Percentiles rank a stretch among this genome's conserved stretches.
These are phyloP conservation scores for Backusella tarrabulga DNA, from an alignment of 192 early-diverging fungal species.

Conservation along the genomic window DNA sequence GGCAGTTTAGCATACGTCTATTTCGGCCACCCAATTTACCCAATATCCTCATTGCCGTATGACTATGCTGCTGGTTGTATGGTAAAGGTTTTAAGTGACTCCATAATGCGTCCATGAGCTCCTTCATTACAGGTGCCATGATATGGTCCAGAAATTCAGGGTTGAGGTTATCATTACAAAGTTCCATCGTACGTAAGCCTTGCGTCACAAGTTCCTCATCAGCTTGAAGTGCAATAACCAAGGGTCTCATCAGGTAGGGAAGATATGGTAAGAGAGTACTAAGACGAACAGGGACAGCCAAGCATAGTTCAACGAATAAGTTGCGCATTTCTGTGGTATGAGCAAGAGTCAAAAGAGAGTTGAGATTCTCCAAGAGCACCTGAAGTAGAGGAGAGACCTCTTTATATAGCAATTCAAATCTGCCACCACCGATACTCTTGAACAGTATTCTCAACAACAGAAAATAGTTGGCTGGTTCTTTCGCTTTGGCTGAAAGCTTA, in stretches of 20 bases:
- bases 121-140: conserved; percentile 88
- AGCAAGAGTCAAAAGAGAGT: conserved; percentile 73
- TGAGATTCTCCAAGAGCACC: conserved; percentile 89
- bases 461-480: conserved; percentile 92
- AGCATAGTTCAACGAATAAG: conserved; percentile 95
- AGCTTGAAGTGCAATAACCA: conserved; percentile 89
- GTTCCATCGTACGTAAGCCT: conserved; percentile 92
- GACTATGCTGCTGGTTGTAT: conserved; percentile 79
- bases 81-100: conserved; percentile 86
- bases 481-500: conserved; percentile 78
- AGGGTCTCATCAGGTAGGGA: conserved; percentile 92
- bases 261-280: conserved; percentile 92
- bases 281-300: conserved; percentile 95
- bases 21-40: conserved; percentile 99
- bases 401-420: conserved; percentile 93
- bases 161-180: conserved; percentile 97
- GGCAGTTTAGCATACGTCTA: conserved; percentile 78
- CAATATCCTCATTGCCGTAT: conserved; percentile 87
- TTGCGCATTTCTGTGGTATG: conserved; percentile 86
- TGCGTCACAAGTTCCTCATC: conserved; percentile 95
- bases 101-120: conserved; percentile 94
- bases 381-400: conserved; percentile 94
- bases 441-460: conserved; percentile 86
- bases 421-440: conserved; percentile 94
- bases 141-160: conserved; percentile 97